Evolutionary conservation across 1,139 yeast species (phyloP).

Genomic region (Nakaseomyces nivariensis): DNA sequence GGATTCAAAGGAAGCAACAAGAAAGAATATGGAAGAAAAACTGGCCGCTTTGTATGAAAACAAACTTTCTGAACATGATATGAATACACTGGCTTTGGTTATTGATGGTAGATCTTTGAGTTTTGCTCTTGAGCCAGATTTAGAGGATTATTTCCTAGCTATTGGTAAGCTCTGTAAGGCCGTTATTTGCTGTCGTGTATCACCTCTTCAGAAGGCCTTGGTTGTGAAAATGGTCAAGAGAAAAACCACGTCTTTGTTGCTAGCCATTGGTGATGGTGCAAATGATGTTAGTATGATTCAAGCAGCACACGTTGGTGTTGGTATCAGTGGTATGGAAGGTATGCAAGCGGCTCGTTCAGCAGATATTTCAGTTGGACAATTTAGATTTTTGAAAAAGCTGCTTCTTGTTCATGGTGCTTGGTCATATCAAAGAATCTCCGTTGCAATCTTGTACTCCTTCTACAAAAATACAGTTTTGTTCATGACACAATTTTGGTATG

Average conservation of each 20-base stretch:
- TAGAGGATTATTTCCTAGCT: constrained; percentile 70
- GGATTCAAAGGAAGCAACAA: constrained; percentile 65
- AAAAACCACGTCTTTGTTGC: constrained; percentile 62
- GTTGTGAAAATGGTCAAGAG: constrained; percentile 89
- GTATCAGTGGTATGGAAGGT: constrained; percentile 98
- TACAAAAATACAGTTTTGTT: constrained; percentile 91
- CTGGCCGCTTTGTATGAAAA: constrained; percentile 64
- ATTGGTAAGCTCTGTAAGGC: constrained; percentile 87
- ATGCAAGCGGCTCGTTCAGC: constrained; percentile 99
- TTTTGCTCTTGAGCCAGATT: constrained; percentile 70
- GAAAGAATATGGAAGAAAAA: constrained; percentile 62
- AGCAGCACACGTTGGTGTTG: constrained; percentile 98
- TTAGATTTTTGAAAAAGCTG: constrained; percentile 71
- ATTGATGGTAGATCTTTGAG: constrained; percentile 90
- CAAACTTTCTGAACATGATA: constrained; percentile 52
- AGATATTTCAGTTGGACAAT: constrained; percentile 94
- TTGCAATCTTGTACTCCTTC: constrained; percentile 86
- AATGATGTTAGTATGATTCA: constrained; percentile 98
- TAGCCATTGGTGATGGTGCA: constrained; percentile 98
- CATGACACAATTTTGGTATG: constrained; percentile 98
- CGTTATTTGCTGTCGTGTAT: constrained; percentile 93
- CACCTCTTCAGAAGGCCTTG: constrained; percentile 93
- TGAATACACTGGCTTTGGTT: constrained; percentile 76
- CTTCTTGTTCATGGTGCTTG: constrained; percentile 93
- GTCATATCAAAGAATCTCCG: constrained; percentile 91